Conservation (phyloP, 2,329 filamentous ascomycete species). For the Sporothrix protearum region DNA sequence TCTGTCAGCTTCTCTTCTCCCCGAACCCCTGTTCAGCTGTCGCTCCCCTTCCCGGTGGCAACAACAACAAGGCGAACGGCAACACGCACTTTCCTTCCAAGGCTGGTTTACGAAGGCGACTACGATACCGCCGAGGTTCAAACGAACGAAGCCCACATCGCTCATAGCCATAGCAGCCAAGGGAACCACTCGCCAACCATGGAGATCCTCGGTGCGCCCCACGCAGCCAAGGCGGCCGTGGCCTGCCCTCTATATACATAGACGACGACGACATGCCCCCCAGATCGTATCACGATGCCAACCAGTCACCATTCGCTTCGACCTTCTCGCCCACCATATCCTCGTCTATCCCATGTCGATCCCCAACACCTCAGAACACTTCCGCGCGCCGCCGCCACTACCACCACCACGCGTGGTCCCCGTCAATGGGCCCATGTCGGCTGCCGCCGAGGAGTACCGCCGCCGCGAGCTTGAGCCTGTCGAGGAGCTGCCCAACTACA, state of each 20-base stretch:
- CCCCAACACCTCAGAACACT: slow-evolving; percentile 35
- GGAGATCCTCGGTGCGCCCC: slow-evolving; percentile 28
- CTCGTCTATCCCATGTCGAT: slow-evolving; percentile 39
- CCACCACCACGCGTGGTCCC: slow-evolving; percentile 38
- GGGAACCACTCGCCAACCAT: slow-evolving; percentile 19
- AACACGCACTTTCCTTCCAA: slow-evolving; percentile 6
- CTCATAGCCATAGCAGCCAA: not conserved
- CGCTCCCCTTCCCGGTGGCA: slow-evolving; percentile 13
- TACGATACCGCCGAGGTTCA: not conserved
- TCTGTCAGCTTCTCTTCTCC: not conserved
- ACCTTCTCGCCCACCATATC: slow-evolving; percentile 34
- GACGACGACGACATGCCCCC: slow-evolving; percentile 27
- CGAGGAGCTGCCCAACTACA: slow-evolving; percentile 29
- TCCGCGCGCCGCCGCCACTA: slow-evolving; percentile 39
- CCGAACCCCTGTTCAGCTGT: slow-evolving; percentile 21
- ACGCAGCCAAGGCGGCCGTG: slow-evolving; percentile 21
- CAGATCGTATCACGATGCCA: slow-evolving; percentile 17
- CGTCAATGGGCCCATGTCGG: slow-evolving; percentile 30
- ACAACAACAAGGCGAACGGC: not conserved
- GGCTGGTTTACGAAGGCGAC: slow-evolving; percentile 4
- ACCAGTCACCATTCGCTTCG: slow-evolving; percentile 27
- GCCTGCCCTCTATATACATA: slow-evolving; percentile 30
- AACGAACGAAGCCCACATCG: slow-evolving; percentile 2
- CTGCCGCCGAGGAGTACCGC: slow-evolving; percentile 25
- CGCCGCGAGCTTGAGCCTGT: slow-evolving; percentile 25